Conservation (phyloP, 495 filamentous ascomycete genomes). For the Penicillium dipodomyicola region DNA sequence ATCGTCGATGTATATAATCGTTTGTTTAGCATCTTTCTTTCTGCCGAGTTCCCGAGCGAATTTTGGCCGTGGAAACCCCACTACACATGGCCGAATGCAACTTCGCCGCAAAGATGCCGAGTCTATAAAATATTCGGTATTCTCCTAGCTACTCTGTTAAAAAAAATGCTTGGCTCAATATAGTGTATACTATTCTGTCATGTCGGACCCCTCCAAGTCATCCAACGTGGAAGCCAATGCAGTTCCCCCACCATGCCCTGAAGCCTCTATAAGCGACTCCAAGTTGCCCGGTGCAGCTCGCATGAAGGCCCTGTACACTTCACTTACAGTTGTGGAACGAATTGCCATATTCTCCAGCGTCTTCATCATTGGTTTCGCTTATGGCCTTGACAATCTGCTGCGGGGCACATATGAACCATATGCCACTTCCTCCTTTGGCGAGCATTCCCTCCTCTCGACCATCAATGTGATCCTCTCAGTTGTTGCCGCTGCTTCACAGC, state of each 20-base stretch:
- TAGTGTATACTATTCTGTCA: neutral
- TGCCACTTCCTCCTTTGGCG: slow-evolving; percentile 12
- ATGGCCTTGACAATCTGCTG: slow-evolving; percentile 12
- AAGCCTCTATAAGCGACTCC: neutral
- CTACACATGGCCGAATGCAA: neutral
- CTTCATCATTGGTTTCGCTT: slow-evolving; percentile 13
- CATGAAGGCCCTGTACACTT: slow-evolving; percentile 8
- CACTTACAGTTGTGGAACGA: slow-evolving; percentile 2
- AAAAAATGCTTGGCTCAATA: neutral
- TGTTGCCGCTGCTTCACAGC: slow-evolving; percentile 13
- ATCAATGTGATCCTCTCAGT: slow-evolving; percentile 12
- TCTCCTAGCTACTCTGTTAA: neutral
- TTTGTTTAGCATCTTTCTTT: too few relatives aligned
- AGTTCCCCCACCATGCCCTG: neutral
- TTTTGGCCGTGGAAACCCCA: neutral
- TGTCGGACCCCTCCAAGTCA: neutral
- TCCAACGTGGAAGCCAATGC: neutral
- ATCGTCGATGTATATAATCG: too few relatives aligned
- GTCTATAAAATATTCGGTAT: neutral
- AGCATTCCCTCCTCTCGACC: slow-evolving; percentile 13
- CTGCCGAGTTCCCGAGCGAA: neutral
- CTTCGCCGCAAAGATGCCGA: neutral
- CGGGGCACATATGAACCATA: slow-evolving; percentile 13
- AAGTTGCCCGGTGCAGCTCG: slow-evolving; percentile 12
- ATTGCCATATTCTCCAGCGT: slow-evolving; percentile 9